Percentiles rank a stretch among this genome's conserved stretches.
phyloP scores from a whole-genome alignment of 78 protist species.

The Isochrysis galbana region DNA sequence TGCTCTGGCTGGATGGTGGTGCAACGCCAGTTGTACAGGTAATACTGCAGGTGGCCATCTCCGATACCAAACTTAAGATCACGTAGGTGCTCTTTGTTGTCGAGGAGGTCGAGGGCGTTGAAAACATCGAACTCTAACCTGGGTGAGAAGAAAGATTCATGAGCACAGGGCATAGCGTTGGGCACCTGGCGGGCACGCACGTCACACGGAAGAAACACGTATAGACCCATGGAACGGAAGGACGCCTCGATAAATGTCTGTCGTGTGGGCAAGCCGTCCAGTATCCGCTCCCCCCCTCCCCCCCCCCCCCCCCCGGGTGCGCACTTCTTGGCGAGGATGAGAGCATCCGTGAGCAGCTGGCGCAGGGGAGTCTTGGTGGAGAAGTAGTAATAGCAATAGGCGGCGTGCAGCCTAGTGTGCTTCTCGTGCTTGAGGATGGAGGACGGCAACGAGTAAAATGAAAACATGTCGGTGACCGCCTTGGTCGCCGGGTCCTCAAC shows the following conservation, averaged over 20 bases:
- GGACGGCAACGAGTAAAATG: constrained; percentile 93
- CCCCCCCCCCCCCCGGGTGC: too few relatives aligned
- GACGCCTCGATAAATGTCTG: too few relatives aligned
- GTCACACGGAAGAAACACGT: too few relatives aligned
- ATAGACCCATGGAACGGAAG: too few relatives aligned
- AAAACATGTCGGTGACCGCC: constrained; percentile 84
- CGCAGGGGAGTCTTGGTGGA: constrained; percentile 62
- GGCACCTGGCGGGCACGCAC: too few relatives aligned
- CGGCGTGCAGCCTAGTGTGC: constrained; percentile 74
- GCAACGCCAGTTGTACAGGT: constrained; percentile 85
- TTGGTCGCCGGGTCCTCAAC: not conserved
- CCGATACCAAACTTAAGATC: constrained; percentile 94
- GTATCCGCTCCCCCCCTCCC: too few relatives aligned
- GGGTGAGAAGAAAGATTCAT: too few relatives aligned
- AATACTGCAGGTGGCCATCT: constrained; percentile 94
- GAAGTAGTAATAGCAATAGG: constrained; percentile 93
- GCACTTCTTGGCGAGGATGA: not conserved
- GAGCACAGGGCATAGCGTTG: too few relatives aligned
- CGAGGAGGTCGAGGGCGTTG: constrained; percentile 93
- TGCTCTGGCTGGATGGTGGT: constrained; percentile 44
- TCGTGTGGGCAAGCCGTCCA: too few relatives aligned
- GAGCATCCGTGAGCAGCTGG: constrained; percentile 21
- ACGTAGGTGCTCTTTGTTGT: constrained; percentile 18
- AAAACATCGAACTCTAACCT: constrained; percentile 93
- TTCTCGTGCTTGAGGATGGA: constrained; percentile 76